Evolutionary conservation across 768 basidiomycete species (phyloP), one percentile per base, ranked within the genome.

Genomic region (Chalciporus sphaerocephalus): DNA sequence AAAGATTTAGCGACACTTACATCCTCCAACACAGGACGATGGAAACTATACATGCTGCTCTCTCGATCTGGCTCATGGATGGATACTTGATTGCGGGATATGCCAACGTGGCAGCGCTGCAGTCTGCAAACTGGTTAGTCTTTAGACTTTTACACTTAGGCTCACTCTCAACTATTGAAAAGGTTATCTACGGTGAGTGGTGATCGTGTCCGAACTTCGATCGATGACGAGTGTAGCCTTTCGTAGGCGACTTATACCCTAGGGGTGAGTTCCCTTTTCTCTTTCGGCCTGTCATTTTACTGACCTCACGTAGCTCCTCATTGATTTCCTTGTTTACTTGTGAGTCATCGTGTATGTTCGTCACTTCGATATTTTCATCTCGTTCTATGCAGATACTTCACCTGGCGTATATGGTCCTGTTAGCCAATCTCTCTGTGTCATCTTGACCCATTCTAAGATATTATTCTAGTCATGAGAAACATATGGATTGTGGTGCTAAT

Each of bases 391-490:
- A 62, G 60, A 1, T 62, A 62, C 45, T 62, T 62, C 40, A 64
- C 59, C 5, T 62, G 60, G 60, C 48, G 60, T 5, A 50, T 62
- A 56, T 62, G 61, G 61, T 10, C 51, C 34, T 62, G 60, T 62
- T 34, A 44, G 59, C 51, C 23, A 16, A 37, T 11, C 12, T 40
- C 20, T 34, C 2, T 22, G 6, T 4, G 4, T 42, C 39, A 6
- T 32, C 18, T 27, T 7, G 6, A 9, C 6, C 17, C 2, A 8
- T 9, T 44, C 48, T 60, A 36, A 62, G 33, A 1, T 1, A 0
- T 40, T 45, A 6, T 5, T 44, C 24, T 20, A 62, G 60, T 62
- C 42, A 50, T 48, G 1, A 47, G 32, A n/a, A 50, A 32, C 5
- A 32, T 1, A 35, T 52, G 47, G 46, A 50, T 64, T 21, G 43